Percentiles rank a stretch among this genome's conserved stretches.
These are phyloP conservation scores for Camelina laxa DNA, from an alignment of 345 rosid species.

Conservation along the genomic window DNA sequence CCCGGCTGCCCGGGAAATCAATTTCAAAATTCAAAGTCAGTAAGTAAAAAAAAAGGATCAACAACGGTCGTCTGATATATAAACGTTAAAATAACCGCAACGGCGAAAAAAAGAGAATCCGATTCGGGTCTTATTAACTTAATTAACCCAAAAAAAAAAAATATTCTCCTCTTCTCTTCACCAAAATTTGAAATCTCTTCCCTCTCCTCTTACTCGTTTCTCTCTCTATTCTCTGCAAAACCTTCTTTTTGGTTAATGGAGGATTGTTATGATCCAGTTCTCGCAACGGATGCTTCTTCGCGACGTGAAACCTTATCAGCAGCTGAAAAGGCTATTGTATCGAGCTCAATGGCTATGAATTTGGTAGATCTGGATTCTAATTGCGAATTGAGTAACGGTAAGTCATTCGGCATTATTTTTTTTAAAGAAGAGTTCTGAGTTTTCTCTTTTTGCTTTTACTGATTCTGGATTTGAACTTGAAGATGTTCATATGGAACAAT, in stretches of 20 bases:
- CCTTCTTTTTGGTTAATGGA: slow-evolving; percentile 36
- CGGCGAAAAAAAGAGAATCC: slow-evolving; percentile 4
- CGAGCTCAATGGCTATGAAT: slow-evolving; percentile 25
- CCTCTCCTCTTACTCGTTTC: slow-evolving; percentile 8
- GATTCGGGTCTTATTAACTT: slow-evolving; percentile 19
- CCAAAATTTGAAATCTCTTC: slow-evolving; percentile 27
- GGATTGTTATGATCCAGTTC: slow-evolving; percentile 50
- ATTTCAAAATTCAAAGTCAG: slow-evolving; percentile 45
- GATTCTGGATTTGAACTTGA: slow-evolving; percentile 18
- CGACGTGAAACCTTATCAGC: slow-evolving; percentile 42
- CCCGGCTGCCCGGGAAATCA: slow-evolving; percentile 39
- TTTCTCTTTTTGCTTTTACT: neutral
- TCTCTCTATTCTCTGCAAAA: neutral
- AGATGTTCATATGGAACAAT: slow-evolving; percentile 39
- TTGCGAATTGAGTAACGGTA: slow-evolving; percentile 42
- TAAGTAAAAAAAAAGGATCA: slow-evolving; percentile 19
- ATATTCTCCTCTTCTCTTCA: slow-evolving; percentile 19
- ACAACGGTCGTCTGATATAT: slow-evolving; percentile 48
- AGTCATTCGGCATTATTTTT: neutral
- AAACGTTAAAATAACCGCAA: slow-evolving; percentile 38
- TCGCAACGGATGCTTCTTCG: slow-evolving; percentile 52
- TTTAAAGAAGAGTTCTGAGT: neutral
- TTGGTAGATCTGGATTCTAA: slow-evolving; percentile 52
- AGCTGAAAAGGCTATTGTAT: slow-evolving; percentile 37
- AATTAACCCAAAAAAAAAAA: neutral